phyloP scores from a whole-genome alignment of 2,329 filamentous ascomycete genomes.

The Fusarium nanum region DNA sequence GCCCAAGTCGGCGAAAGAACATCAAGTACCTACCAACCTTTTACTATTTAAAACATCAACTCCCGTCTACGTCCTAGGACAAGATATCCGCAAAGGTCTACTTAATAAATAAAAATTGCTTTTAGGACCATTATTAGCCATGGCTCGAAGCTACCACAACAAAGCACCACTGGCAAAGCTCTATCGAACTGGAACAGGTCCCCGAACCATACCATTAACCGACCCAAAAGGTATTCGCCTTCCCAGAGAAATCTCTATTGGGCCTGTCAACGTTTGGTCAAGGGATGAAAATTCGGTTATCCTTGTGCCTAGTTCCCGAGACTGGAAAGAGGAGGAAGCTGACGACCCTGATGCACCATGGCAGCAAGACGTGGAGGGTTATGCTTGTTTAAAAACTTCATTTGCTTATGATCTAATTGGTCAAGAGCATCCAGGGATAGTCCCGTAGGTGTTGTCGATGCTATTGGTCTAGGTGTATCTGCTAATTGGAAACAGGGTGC shows the following conservation, averaged over 20 bases:
- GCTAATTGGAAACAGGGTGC: accelerated
- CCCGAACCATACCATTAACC: neutral
- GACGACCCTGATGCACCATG: neutral
- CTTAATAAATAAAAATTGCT: neutral
- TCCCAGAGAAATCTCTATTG: neutral
- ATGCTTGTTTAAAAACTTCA: neutral
- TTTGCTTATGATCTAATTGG: neutral
- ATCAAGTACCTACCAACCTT: too few relatives aligned
- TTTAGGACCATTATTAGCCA: neutral
- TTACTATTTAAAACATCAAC: too few relatives aligned
- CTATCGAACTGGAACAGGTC: neutral
- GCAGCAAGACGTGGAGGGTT: accelerated
- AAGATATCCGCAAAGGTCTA: too few relatives aligned
- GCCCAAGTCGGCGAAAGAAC: too few relatives aligned
- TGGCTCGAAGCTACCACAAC: neutral
- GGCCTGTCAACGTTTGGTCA: neutral
- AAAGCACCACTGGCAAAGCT: neutral
- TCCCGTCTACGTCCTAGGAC: too few relatives aligned
- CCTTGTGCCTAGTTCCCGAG: neutral
- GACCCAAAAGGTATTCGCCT: neutral
- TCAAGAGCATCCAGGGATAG: neutral
- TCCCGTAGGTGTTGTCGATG: neutral
- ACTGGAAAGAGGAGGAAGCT: neutral
- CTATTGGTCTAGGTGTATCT: accelerated
- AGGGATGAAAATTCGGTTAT: neutral